Conservation (phyloP, 202 grass and related monocot species). For the Zoysia matrella region DNA sequence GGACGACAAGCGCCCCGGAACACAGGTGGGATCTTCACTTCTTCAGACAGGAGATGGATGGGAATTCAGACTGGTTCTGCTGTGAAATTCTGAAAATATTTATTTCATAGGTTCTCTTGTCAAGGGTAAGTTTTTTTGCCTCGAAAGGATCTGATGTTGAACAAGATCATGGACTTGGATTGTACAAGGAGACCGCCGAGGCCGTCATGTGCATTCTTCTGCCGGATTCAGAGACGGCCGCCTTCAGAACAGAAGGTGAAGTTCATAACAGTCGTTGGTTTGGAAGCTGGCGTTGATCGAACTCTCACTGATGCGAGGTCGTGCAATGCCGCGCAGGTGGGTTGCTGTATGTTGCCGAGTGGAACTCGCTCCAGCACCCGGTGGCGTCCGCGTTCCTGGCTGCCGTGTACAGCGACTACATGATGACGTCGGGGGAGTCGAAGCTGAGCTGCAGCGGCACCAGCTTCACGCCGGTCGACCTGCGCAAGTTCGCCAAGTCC, state of each 20-base stretch:
- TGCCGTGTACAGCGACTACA: slow-evolving; percentile 70
- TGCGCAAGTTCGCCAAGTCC: slow-evolving; percentile 70
- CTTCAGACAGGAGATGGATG: not conserved
- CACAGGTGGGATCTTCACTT: slow-evolving; percentile 24
- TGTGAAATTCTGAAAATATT: not conserved
- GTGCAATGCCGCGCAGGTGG: slow-evolving; percentile 50
- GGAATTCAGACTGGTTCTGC: not conserved
- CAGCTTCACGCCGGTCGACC: slow-evolving; percentile 54
- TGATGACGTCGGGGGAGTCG: slow-evolving; percentile 54
- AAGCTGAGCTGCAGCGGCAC: slow-evolving; percentile 57
- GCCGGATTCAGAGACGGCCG: slow-evolving; percentile 57
- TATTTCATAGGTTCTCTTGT: slow-evolving; percentile 54
- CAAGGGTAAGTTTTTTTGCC: slow-evolving; percentile 59
- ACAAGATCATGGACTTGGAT: slow-evolving; percentile 17
- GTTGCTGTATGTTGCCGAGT: slow-evolving; percentile 68
- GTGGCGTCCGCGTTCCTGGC: slow-evolving; percentile 73
- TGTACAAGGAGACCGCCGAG: slow-evolving; percentile 65
- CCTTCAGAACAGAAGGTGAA: slow-evolving; percentile 52
- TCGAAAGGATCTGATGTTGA: slow-evolving; percentile 32
- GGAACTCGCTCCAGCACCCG: slow-evolving; percentile 75
- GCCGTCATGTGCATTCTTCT: slow-evolving; percentile 71
- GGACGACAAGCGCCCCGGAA: slow-evolving; percentile 79
- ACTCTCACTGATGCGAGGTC: not conserved
- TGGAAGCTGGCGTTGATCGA: too few relatives aligned
- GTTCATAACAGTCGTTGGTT: too few relatives aligned